A percentile compares a stretch with the other conserved stretches of the same genome.
Conservation (phyloP, 176 grass and related monocot genomes). For the Musa acuminata region DNA sequence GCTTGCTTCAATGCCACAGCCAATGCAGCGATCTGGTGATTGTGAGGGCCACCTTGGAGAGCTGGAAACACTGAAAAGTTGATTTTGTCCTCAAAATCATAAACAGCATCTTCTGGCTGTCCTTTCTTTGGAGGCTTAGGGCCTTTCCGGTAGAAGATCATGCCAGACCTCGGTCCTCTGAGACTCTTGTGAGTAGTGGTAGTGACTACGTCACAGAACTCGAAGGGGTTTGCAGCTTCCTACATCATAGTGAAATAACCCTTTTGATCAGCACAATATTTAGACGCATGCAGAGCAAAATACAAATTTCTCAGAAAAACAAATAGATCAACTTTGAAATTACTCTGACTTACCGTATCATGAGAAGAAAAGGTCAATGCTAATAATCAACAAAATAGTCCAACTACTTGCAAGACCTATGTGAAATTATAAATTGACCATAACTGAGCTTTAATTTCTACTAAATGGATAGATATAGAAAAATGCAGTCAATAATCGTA, state of each 20-base stretch:
- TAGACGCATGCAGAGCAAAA: neutral
- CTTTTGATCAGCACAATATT: neutral
- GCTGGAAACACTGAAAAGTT: constrained; percentile 97
- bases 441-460: neutral
- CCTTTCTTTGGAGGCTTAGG: constrained; percentile 97
- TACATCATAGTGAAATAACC: constrained; percentile 11
- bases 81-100: constrained; percentile 89
- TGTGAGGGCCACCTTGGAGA: constrained; percentile 96
- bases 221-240: constrained; percentile 96
- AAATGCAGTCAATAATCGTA: neutral
- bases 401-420: neutral
- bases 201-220: constrained; percentile 86
- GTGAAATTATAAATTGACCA: neutral
- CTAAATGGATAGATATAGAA: neutral
- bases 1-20: constrained; percentile 89
- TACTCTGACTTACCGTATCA: neutral
- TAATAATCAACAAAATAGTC: neutral
- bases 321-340: neutral
- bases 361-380: neutral
- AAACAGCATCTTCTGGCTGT: constrained; percentile 78
- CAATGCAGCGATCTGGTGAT: constrained; percentile 94
- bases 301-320: neutral
- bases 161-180: constrained; percentile 79
- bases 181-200: constrained; percentile 97
- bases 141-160: constrained; percentile 99